Base-by-base conservation (phyloP, 2,329 filamentous ascomycete species). In the Ascosphaera pollenicola region DNA sequence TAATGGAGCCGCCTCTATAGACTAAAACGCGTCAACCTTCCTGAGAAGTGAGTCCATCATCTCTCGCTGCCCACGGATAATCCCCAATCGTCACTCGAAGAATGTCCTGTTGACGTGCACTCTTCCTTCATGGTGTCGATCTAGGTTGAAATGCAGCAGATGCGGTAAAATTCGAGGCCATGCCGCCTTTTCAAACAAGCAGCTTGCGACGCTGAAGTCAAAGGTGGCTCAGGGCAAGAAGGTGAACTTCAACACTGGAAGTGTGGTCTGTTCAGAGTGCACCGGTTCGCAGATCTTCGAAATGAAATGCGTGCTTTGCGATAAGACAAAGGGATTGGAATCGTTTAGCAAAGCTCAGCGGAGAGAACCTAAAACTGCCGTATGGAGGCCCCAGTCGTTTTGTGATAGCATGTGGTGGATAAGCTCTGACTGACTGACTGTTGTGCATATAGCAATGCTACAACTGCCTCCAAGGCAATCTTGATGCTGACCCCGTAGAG, bases 291-390 rank as follows among this genome's bases (percentile, higher is more conserved):
- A 60, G 36, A 44, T 55, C 2, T 50, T 57, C 3, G 68, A 72
- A 45, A 47, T 70, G 19, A 52, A 55, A 7, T 73, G 69, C 45
- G 48, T 45, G 24, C 52, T 60, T 30, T 73, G 69, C 47, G 49
- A 56, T 16, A 47, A 57, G 41, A 57, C 52, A 2, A 68, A 68
- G 46, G 53, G 57, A 0, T 41, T 69, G 2, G 60, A 65, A 4
- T 53, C 55, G 0, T 73, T 70, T 45, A 59, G 62, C 15, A 70
- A 66, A 44, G 45, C 46, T 5, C 62, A 68, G 51, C 57, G 66
- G 11, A 53, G 48, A 19, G 58, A 62, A 32, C 56, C 59, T 1
- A 65, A 64, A 41, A 48, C 46, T 31, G 61, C 59, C 18, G 65
- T 66, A 59, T 43, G 63, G 53, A 19, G 43, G 37, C 28, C 6